Percentiles rank a stretch among this genome's conserved stretches.
phyloP scores from a whole-genome alignment of 176 grass and related monocot species.

The Phoenix dactylifera region DNA sequence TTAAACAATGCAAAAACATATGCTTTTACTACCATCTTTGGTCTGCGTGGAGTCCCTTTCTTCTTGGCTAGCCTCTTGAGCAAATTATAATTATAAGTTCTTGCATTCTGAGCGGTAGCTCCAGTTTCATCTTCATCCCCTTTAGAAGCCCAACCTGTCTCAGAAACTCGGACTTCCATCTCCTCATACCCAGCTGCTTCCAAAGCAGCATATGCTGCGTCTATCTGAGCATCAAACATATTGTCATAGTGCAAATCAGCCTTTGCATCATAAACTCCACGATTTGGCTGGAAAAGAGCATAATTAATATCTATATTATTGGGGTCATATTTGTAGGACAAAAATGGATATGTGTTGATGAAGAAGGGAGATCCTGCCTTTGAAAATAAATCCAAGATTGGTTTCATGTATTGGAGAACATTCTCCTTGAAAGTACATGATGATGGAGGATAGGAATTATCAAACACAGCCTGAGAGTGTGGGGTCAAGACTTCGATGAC shows the following conservation, averaged over 20 bases:
- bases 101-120: slow-evolving; percentile 64
- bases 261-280: slow-evolving; percentile 48
- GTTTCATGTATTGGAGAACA: slow-evolving; percentile 31
- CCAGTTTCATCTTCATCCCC: slow-evolving; percentile 60
- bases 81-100: slow-evolving; percentile 53
- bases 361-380: slow-evolving; percentile 75
- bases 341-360: slow-evolving; percentile 83
- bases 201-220: slow-evolving; percentile 71
- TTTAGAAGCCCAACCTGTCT: slow-evolving; percentile 87
- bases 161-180: slow-evolving; percentile 64
- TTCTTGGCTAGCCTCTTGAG: slow-evolving; percentile 40
- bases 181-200: slow-evolving; percentile 67
- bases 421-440: slow-evolving; percentile 50
- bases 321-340: slow-evolving; percentile 75
- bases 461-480: slow-evolving; percentile 62
- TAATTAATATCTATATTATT: slow-evolving; percentile 58
- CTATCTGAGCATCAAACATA: slow-evolving; percentile 85
- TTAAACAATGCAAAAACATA: slow-evolving; percentile 86
- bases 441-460: slow-evolving; percentile 65
- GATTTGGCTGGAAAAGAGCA: slow-evolving; percentile 70
- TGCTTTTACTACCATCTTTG: slow-evolving; percentile 50
- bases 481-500: slow-evolving; percentile 59
- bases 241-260: slow-evolving; percentile 62
- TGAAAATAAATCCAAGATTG: slow-evolving; percentile 59
- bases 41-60: slow-evolving; percentile 62